Base-by-base conservation (phyloP, 768 basidiomycete genomes). In the Mycena chlorophos region DNA sequence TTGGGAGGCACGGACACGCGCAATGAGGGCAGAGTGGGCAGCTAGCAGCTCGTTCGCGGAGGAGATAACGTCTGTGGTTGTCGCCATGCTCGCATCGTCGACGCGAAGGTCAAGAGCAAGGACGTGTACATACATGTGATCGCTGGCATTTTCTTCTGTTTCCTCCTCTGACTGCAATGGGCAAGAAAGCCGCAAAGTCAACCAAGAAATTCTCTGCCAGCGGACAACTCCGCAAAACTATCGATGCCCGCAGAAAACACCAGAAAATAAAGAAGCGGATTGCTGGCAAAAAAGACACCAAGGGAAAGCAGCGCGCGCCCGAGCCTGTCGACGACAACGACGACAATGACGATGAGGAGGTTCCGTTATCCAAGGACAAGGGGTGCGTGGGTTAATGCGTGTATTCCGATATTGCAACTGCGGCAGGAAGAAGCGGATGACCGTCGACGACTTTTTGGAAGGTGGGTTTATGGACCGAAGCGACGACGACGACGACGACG, bases 121-220 rank as follows among this genome's bases (percentile, higher is more conserved):
- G n/a, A n/a, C n/a, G n/a, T n/a, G n/a, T n/a, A n/a, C n/a, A n/a
- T n/a, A n/a, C n/a, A n/a, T n/a, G n/a, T n/a, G n/a, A n/a, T n/a
- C n/a, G n/a, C n/a, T n/a, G n/a, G n/a, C n/a, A n/a, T n/a, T n/a
- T n/a, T n/a, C n/a, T n/a, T n/a, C n/a, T n/a, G n/a, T n/a, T n/a
- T 42, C 26, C 25, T 22, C 2, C 20, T 20, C 25, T 12, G 20
- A 46, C 27, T 43, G 19, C 13, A 29, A 79, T 78, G 78, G 77
- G 73, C 12, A 77, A 73, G 63, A 92, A 89, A 63, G 82, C 85
- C 19, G 73, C 82, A 34, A 95, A 95, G 71, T 83, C 91, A 0
- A 88, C 89, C 12, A 86, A 87, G 67, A 94, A 95, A 73, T 95
- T 95, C 63, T 89, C 87, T 8, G 78, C 90, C 3, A 92, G 89